A percentile compares a stretch with the other conserved stretches of the same genome.
Conservation (phyloP, 352 stramenopile species). For the Globisporangium recalcitrans region DNA sequence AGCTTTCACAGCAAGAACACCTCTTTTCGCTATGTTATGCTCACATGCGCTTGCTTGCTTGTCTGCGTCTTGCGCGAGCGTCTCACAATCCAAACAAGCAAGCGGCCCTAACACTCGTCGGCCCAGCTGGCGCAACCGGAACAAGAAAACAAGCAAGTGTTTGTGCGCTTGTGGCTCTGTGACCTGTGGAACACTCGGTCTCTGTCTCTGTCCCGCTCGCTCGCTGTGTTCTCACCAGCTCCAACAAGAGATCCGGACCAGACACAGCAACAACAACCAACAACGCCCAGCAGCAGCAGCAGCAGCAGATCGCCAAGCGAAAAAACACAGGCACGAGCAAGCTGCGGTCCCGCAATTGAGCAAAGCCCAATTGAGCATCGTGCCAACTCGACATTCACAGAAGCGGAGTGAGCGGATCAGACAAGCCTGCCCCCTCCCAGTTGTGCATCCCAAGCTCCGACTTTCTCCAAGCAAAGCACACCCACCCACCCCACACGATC, state of each 20-base stretch:
- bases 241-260: constrained; percentile 7
- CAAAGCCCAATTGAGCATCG: neutral
- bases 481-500: neutral
- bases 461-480: neutral
- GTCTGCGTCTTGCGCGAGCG: neutral
- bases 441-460: neutral
- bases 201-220: neutral
- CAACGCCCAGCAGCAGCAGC: neutral
- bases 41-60: neutral
- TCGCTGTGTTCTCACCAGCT: constrained; percentile 5
- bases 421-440: neutral
- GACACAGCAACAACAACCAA: neutral
- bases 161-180: neutral
- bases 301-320: neutral
- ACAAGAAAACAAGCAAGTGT: constrained; percentile 4
- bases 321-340: constrained; percentile 3
- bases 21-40: neutral
- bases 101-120: neutral
- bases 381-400: too few relatives aligned
- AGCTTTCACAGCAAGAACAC: neutral
- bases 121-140: constrained; percentile 2
- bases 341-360: neutral
- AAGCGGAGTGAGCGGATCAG: neutral
- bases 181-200: neutral
- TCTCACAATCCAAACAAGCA: constrained; percentile 10